These are phyloP conservation scores for Alternaria novae-zelandiae DNA, from an alignment of 2,329 filamentous ascomycete genomes.

Conservation along the genomic window DNA sequence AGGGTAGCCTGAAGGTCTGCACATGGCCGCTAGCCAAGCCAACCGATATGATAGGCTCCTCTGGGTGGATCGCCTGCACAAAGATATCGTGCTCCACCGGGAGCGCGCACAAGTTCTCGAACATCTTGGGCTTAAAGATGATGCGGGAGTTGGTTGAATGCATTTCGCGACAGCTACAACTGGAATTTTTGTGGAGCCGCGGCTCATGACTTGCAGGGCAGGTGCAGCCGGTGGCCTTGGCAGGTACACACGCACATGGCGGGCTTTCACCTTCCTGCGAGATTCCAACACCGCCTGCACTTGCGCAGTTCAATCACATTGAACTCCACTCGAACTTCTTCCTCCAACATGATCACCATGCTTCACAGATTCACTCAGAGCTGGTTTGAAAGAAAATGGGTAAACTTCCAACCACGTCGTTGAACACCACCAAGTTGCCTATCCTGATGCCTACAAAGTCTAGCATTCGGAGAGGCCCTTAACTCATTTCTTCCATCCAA, in stretches of 20 bases:
- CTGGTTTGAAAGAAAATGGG: background rate
- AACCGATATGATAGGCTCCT: constrained; percentile 81
- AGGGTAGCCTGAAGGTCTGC: constrained; percentile 77
- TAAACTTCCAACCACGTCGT: background rate
- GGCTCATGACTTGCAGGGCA: constrained; percentile 7
- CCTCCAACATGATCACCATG: too few relatives aligned
- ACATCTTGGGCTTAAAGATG: constrained; percentile 62
- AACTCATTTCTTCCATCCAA: too few relatives aligned
- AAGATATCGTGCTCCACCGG: constrained; percentile 88
- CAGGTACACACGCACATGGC: constrained; percentile 8
- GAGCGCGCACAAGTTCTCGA: constrained; percentile 90
- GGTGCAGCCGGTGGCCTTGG: constrained; percentile 23
- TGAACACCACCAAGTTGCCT: background rate
- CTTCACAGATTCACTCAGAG: too few relatives aligned
- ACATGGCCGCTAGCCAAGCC: constrained; percentile 87
- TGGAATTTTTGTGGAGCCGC: constrained; percentile 33
- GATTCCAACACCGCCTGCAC: background rate
- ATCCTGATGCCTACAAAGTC: too few relatives aligned
- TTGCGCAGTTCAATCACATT: background rate
- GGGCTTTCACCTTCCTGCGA: background rate
- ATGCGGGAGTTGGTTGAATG: constrained; percentile 1
- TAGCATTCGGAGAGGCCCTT: too few relatives aligned
- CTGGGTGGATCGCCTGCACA: constrained; percentile 83
- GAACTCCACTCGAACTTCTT: too few relatives aligned
- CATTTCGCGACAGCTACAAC: constrained; percentile 19